Base-by-base conservation (phyloP, 2,329 filamentous ascomycete species). In the Fusarium armeniacum region DNA sequence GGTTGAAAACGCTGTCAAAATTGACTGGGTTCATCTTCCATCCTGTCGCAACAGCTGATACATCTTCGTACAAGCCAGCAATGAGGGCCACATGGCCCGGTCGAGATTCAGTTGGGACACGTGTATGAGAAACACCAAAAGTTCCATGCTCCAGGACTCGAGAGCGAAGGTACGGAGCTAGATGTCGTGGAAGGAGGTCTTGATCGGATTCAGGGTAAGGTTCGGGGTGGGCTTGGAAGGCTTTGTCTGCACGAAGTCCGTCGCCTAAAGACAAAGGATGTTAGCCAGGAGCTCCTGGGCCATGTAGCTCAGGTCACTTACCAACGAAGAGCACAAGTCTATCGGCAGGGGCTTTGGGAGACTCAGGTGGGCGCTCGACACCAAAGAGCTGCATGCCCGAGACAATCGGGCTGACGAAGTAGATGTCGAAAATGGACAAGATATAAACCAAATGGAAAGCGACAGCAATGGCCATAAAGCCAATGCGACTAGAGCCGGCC, bases 21-120 rank as follows among this genome's bases (percentile, higher is more conserved):
- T 98, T 92, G 76, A 99, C 96, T 0, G 96, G 96, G 78, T 99
- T 99, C 73, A 98, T 83, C 82, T 99, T 98, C 96, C 96, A 99
- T 18, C 96, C 96, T 1, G 97, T 99, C 32, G 92, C 97, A 22
- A 99, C 96, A 3, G 96, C 92, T 35, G 96, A 98, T 2, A 99
- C 96, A 83, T 99, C 96, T 81, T 99, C 96, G 78, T 99, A 99
- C 38, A 99, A 83, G 6, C 96, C 96, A 9, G 96, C 96, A 75
- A 99, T 99, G 57, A 99, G 87, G 36, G 96, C 97, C 61, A 99
- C 96, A 83, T 99, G 96, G 18, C 96, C 96, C 0, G 96, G 96
- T 22, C 96, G 89, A 20, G 96, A 99, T 81, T 99, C 96, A 24
- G 96, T 99, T 10, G 96, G 96, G 2, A 99, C 95, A 51, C 96